These are phyloP conservation scores for Malbranchea cinnamomea DNA, from an alignment of 2,329 filamentous ascomycete species.

Conservation along the genomic window DNA sequence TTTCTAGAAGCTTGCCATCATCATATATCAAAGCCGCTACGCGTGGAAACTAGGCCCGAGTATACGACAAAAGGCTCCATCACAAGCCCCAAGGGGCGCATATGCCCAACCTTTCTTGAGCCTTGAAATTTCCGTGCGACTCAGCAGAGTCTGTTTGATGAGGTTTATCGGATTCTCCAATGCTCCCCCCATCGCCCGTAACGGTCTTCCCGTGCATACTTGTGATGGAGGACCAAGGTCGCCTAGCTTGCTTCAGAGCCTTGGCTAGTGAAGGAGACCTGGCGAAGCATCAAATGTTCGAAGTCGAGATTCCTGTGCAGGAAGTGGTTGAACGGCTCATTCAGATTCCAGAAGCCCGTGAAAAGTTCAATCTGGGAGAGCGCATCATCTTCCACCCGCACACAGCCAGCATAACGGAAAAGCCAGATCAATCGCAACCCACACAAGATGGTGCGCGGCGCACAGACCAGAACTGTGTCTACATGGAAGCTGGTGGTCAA, in stretches of 20 bases:
- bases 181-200: neutral
- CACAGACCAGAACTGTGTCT: constrained; percentile 5
- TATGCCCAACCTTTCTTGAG: constrained; percentile 4
- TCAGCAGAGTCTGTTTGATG: constrained; percentile 2
- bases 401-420: neutral
- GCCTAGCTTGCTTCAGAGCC: neutral
- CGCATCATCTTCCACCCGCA: constrained; percentile 5
- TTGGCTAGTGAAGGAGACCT: constrained; percentile 5
- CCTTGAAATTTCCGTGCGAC: constrained; percentile 2
- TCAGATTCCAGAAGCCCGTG: neutral
- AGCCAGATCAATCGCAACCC: neutral
- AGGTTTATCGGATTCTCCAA: constrained; percentile 2
- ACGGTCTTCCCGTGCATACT: constrained; percentile 2
- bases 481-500: neutral
- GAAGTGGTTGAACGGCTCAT: constrained; percentile 1
- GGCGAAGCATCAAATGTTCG: constrained; percentile 2
- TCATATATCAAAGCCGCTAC: constrained; percentile 2
- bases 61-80: constrained; percentile 3
- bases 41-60: neutral
- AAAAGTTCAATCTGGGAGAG: constrained; percentile 1
- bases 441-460: neutral
- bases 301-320: constrained; percentile 3
- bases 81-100: constrained; percentile 2
- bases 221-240: neutral
- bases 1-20: constrained; percentile 6